Evolutionary conservation across 495 filamentous ascomycete genomes (phyloP).

Genomic region (Xylaria palmicola): DNA sequence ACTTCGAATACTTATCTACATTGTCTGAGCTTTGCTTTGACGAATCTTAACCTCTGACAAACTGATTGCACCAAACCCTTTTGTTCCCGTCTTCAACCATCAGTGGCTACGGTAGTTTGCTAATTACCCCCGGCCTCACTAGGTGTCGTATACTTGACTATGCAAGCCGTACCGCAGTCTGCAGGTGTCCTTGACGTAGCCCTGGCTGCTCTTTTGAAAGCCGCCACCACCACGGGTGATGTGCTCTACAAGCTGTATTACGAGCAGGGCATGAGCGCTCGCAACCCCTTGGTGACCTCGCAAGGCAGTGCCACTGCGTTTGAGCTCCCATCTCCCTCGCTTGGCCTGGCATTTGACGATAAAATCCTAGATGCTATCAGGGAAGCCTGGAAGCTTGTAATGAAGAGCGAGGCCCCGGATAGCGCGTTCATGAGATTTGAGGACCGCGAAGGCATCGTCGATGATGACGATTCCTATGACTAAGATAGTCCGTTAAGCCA

Average conservation of each 20-base stretch:
- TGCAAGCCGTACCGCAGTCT: slow-evolving; percentile 37
- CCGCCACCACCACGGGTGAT: slow-evolving; percentile 29
- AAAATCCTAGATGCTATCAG: slow-evolving; percentile 57
- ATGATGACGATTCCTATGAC: slow-evolving; percentile 45
- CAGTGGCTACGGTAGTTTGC: slow-evolving; percentile 27
- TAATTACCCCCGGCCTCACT: slow-evolving; percentile 38
- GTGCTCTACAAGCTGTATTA: slow-evolving; percentile 65
- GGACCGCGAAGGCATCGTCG: slow-evolving; percentile 49
- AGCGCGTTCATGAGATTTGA: slow-evolving; percentile 65
- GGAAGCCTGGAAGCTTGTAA: slow-evolving; percentile 61
- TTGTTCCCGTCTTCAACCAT: slow-evolving; percentile 6
- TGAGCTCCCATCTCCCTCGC: slow-evolving; percentile 52
- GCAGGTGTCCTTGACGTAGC: slow-evolving; percentile 52
- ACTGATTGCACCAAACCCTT: slow-evolving; percentile 60
- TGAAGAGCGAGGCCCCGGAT: slow-evolving; percentile 50
- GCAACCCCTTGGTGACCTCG: slow-evolving; percentile 21
- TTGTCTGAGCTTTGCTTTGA: slow-evolving; percentile 87
- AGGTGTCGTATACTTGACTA: slow-evolving; percentile 74
- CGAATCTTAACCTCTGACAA: slow-evolving; percentile 80
- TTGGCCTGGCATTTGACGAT: slow-evolving; percentile 72
- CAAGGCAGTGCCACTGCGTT: slow-evolving; percentile 29
- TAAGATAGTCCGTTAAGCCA: background rate
- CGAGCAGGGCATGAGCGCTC: slow-evolving; percentile 45
- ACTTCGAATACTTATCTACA: slow-evolving; percentile 98
- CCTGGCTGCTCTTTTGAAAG: slow-evolving; percentile 52